Base-by-base conservation (phyloP, 1,139 yeast genomes). In the Torulaspora globosa region DNA sequence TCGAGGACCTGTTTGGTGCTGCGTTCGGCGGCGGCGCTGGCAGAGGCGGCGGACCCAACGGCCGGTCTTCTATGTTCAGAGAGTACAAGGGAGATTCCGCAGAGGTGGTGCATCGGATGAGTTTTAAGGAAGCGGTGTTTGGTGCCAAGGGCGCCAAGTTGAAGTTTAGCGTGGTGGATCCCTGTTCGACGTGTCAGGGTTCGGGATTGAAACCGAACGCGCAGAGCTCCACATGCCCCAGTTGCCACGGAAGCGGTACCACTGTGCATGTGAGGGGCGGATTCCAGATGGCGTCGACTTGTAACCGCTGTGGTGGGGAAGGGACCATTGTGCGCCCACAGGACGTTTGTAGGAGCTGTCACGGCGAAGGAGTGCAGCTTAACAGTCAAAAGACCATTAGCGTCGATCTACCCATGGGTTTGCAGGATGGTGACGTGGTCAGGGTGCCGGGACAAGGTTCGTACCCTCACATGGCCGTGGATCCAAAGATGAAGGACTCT, bases 281-380 rank as follows among this genome's bases (percentile, higher is more conserved):
- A 0, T 94, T 92, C 78, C 97, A 90, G 60, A 89, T 94, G 96
- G 82, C 96, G 2, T 82, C 96, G 3, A 88, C 97, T 11, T 92
- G 99, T 75, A 76, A 76, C 44, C 72, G 82, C 1, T 92, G 99
- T 74, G 81, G 76, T 41, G 99, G 99, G 36, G 72, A 86, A 3
- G 99, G 99, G 45, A 94, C 88, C 2, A 75, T 74, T 3, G 81
- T 89, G 43, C 78, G 82, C 39, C 72, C 78, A 33, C 70, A 74
- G 14, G 90, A 89, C 59, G 80, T 80, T 51, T 92, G 99, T 74
- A 65, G 67, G 2, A 68, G 82, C 0, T 92, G 99, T 70, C 90
- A 82, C 54, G 96, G 97, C 44, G 83, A 84, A 54, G 99, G 98
- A 47, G 95, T 87, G 9, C 76, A 76, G 39, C 49, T 56, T 27